These are phyloP conservation scores for Hypoxylon fragiforme DNA, from an alignment of 495 filamentous ascomycete species.

Conservation along the genomic window DNA sequence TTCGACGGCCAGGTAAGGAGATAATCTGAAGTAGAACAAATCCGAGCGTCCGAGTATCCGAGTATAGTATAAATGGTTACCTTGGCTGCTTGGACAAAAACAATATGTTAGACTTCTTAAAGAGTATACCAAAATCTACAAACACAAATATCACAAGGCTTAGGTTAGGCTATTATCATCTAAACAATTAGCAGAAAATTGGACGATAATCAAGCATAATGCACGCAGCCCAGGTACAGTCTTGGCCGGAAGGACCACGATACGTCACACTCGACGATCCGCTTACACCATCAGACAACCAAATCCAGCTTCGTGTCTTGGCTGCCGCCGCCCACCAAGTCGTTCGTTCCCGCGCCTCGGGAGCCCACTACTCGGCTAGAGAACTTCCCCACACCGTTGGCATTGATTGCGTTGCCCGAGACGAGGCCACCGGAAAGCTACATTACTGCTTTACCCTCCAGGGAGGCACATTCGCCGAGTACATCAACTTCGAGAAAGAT, in stretches of 20 bases:
- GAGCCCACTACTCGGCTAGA: conserved; percentile 45
- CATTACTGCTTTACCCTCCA: conserved; percentile 47
- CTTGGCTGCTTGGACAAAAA: no score
- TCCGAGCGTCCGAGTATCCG: no score
- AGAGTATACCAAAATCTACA: no score
- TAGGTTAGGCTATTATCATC: background rate
- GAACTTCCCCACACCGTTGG: conserved; percentile 45
- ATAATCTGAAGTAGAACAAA: no score
- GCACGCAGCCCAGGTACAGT: conserved; percentile 30
- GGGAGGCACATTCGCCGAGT: conserved; percentile 40
- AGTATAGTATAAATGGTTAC: no score
- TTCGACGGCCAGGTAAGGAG: no score
- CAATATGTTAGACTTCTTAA: no score
- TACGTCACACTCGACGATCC: conserved; percentile 28
- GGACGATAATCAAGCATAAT: conserved; percentile 10
- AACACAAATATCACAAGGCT: background rate
- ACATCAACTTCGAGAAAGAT: conserved; percentile 41
- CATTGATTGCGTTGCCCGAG: conserved; percentile 44
- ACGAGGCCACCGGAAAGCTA: conserved; percentile 36
- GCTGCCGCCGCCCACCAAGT: conserved; percentile 49
- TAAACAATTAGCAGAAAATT: background rate
- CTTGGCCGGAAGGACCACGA: conserved; percentile 31
- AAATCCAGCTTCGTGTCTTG: conserved; percentile 39
- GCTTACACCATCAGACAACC: conserved; percentile 27
- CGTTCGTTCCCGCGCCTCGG: conserved; percentile 48